Percentiles rank a stretch among this genome's conserved stretches.
Conservation (phyloP, 331 rosid species). For the Telfairia occidentalis region DNA sequence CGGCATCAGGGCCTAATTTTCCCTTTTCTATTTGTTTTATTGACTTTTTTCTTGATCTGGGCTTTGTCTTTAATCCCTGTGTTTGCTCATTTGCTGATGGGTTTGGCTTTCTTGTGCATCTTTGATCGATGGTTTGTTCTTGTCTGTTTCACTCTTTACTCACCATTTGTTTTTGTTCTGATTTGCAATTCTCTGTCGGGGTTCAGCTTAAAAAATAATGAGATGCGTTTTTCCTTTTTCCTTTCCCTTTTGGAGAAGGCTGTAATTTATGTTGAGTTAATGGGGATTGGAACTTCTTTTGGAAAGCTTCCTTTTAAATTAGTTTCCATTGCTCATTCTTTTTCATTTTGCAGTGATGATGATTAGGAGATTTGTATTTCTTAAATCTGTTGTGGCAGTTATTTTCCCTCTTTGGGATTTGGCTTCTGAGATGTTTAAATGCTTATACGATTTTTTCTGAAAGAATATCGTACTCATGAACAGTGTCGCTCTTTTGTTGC, state of each 20-base stretch:
- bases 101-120: neutral
- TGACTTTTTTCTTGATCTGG: neutral
- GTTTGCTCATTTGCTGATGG: neutral
- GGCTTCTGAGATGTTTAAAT: neutral
- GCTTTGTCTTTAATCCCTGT: neutral
- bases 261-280: neutral
- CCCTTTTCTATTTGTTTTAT: neutral
- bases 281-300: conserved; percentile 2
- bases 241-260: neutral
- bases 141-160: neutral
- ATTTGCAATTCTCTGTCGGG: neutral
- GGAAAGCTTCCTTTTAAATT: neutral
- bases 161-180: neutral
- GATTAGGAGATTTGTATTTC: conserved; percentile 14
- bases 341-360: conserved; percentile 14
- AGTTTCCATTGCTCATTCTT: neutral
- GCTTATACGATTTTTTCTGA: neutral
- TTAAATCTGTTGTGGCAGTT: conserved; percentile 5
- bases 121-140: neutral
- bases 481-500: conserved; percentile 9
- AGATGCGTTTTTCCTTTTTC: neutral
- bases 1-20: conserved; percentile 5
- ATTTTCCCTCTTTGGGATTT: conserved; percentile 14
- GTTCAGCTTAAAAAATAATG: neutral
- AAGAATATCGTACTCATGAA: conserved; percentile 8